Evolutionary conservation across 208 protist genomes (phyloP).

Genomic region (Spongospora subterranea): DNA sequence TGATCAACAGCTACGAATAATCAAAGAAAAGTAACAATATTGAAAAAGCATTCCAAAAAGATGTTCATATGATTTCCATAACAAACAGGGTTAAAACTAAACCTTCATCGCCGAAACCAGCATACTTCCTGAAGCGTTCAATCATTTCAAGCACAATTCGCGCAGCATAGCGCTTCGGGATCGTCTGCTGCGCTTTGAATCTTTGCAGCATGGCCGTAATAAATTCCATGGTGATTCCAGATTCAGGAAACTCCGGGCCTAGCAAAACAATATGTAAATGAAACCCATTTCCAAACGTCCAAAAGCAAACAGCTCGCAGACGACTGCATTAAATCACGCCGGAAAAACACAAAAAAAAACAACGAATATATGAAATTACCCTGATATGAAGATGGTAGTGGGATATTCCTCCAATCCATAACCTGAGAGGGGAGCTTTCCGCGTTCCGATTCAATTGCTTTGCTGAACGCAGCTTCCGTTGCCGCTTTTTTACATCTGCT

Average conservation of each 20-base stretch:
- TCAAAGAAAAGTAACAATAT: not conserved
- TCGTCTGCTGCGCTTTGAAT: not conserved
- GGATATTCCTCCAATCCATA: slow-evolving; percentile 27
- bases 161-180: slow-evolving; percentile 10
- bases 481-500: slow-evolving; percentile 9
- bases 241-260: not conserved
- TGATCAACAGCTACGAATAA: not conserved
- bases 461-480: not conserved
- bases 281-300: too few species aligned
- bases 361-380: too few species aligned
- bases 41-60: too few species aligned
- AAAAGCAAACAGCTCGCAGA: too few species aligned
- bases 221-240: not conserved
- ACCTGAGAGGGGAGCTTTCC: not conserved
- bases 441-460: slow-evolving; percentile 33
- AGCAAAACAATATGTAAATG: too few species aligned
- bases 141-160: slow-evolving; percentile 1
- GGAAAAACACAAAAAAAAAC: too few species aligned
- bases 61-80: not conserved
- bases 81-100: not conserved
- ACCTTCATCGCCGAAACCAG: too few species aligned
- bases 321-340: too few species aligned
- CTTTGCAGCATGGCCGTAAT: not conserved
- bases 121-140: slow-evolving; percentile 18
- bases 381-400: slow-evolving; percentile 26